These are phyloP conservation scores for Leucosporidium yakuticum DNA, from an alignment of 768 basidiomycete species.

Conservation along the genomic window DNA sequence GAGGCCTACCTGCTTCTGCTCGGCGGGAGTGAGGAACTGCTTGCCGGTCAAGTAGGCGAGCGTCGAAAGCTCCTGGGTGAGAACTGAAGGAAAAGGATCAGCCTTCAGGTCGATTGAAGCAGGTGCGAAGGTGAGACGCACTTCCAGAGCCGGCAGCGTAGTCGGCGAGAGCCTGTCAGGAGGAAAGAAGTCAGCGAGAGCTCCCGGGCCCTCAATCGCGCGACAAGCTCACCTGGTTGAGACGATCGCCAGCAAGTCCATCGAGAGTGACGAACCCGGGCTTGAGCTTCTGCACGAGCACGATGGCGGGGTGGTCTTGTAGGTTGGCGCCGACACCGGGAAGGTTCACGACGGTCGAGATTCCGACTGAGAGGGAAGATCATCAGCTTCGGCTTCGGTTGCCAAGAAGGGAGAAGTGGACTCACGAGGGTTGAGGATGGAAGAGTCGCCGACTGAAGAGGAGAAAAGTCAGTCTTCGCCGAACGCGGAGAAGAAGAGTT, in stretches of 20 bases:
- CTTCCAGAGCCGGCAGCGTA: not conserved
- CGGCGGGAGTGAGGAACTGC: conserved; percentile 6
- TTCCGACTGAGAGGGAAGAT: conserved; percentile 10
- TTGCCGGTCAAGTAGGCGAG: conserved; percentile 18
- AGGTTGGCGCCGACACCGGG: conserved; percentile 50
- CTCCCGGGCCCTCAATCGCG: too few species aligned
- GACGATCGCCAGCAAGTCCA: not conserved
- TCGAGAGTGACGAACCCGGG: conserved; percentile 10
- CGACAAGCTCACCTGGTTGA: too few species aligned
- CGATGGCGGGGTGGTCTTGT: conserved; percentile 38
- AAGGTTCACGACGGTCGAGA: conserved; percentile 44
- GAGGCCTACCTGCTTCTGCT: not conserved
- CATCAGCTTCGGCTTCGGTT: not conserved
- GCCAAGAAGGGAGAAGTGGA: not conserved
- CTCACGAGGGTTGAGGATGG: conserved; percentile 11
- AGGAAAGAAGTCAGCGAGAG: too few species aligned
- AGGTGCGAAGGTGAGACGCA: conserved; percentile 1
- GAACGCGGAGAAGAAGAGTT: too few species aligned
- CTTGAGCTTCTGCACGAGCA: conserved; percentile 30
- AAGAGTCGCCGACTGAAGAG: conserved; percentile 9
- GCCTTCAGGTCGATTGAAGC: too few species aligned
- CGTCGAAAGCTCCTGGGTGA: conserved; percentile 16
- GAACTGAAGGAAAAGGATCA: too few species aligned
- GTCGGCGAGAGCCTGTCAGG: too few species aligned
- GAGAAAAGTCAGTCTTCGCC: conserved; percentile 15